Evolutionary conservation across 441 rosid genomes (phyloP), one percentile per base, ranked within the genome.

Genomic region (Gossypium davidsonii): DNA sequence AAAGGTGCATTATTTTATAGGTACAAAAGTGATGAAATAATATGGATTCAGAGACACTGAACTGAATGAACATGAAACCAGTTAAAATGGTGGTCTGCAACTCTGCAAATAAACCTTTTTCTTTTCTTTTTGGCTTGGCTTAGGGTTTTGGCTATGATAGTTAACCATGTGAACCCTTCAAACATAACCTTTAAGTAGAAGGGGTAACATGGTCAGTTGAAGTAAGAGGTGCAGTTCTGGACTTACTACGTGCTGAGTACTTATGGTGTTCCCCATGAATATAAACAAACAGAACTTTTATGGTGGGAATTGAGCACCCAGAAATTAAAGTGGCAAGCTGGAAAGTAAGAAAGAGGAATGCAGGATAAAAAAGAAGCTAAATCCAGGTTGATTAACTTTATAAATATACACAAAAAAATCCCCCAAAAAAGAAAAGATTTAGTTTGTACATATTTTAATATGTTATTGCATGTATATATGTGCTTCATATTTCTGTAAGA

Each of bases 261-360:
- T 77, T 21, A 71, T 71, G 75, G 73, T 63, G 67, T 46, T 55
- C 56, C 61, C 68, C 81, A 58, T 67, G 51, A 75, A 42, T 18
- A 67, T 70, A 81, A 81, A 79, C 76, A 74, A 80, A 78, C 79
- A 80, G 68, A 75, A 65, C 26, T 71, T 74, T 70, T 51, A 26
- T 56, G 76, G 76, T 78, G 79, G 82, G 17, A 58, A 21, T 71
- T 73, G 53, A 73, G 60, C 82, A 63, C 73, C 72, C 69, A 31
- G 42, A 77, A 6, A 60, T 48, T 20, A 62, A 69, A 69, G 77
- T 78, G 78, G 82, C 71, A 67, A 80, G 21, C 74, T 73, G 14
- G 68, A 75, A 73, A 73, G 64, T 57, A 62, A 28, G 31, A 28
- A 28, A 28, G 31, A 28, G 31, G 31, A 28, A 28, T 3, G 31